These are phyloP conservation scores for Phytophthora agathidicida DNA, from an alignment of 352 stramenopile species.

Conservation along the genomic window DNA sequence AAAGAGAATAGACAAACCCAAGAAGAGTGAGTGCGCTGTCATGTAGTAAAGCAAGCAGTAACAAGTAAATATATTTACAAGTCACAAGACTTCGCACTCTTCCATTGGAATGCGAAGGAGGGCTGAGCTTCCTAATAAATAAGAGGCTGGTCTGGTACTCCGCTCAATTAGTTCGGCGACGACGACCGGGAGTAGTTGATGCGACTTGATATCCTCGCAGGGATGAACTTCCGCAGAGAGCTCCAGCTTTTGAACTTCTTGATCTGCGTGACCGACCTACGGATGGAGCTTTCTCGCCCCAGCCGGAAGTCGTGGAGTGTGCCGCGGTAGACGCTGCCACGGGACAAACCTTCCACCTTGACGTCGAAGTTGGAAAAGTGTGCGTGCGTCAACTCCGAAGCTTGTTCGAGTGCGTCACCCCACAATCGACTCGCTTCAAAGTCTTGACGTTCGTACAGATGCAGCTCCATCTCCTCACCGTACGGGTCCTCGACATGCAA, in stretches of 20 bases:
- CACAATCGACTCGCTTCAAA: conserved; percentile 31
- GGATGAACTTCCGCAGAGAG: conserved; percentile 36
- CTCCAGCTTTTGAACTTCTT: conserved; percentile 49
- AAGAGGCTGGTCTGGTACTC: conserved; percentile 7
- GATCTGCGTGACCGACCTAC: conserved; percentile 35
- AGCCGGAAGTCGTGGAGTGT: conserved; percentile 57
- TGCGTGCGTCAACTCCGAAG: conserved; percentile 56
- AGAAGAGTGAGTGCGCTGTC: conserved; percentile 29
- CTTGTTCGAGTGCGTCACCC: conserved; percentile 61
- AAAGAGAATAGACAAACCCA: conserved; percentile 28
- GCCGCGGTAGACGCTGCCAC: conserved; percentile 68
- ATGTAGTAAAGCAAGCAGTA: too few relatives aligned
- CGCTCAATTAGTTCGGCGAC: conserved; percentile 16
- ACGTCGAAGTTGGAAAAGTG: conserved; percentile 72
- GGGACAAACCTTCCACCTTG: conserved; percentile 65
- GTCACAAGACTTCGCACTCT: conserved; percentile 8
- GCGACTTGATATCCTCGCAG: conserved; percentile 29
- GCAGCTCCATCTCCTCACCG: conserved; percentile 76
- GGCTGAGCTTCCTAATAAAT: conserved; percentile 21
- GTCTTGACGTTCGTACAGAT: conserved; percentile 70
- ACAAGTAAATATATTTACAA: conserved; percentile 18
- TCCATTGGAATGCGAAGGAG: conserved; percentile 15
- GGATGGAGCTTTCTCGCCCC: conserved; percentile 24
- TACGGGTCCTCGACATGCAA: conserved; percentile 65
- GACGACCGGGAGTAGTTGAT: conserved; percentile 34